Conservation (phyloP, 2,329 filamentous ascomycete genomes). For the Endoconidiophora laricicola region DNA sequence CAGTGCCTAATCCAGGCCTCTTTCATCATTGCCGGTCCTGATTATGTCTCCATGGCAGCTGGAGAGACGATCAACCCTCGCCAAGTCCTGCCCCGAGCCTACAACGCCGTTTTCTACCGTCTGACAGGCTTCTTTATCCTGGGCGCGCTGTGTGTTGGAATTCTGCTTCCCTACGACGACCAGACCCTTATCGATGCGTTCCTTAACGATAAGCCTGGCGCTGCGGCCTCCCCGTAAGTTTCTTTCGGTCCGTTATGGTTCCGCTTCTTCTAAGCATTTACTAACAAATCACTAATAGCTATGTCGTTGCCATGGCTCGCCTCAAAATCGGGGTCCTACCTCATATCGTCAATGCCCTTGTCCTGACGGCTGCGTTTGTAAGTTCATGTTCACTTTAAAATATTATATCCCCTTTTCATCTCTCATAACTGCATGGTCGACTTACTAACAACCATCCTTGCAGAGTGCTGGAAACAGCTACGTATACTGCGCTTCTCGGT, state of each 20-base stretch:
- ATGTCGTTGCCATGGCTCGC: slow-evolving; percentile 49
- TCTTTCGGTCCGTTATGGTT: not conserved
- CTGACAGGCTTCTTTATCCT: slow-evolving; percentile 61
- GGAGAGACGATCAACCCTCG: slow-evolving; percentile 58
- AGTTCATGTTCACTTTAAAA: not conserved
- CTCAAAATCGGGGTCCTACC: slow-evolving; percentile 46
- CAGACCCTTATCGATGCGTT: slow-evolving; percentile 44
- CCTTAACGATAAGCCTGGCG: slow-evolving; percentile 39
- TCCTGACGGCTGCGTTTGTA: slow-evolving; percentile 36
- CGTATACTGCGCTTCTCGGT: slow-evolving; percentile 49
- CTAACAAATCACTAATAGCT: slow-evolving; percentile 1
- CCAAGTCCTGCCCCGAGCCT: slow-evolving; percentile 52
- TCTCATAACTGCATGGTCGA: too few relatives aligned
- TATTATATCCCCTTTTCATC: slow-evolving; percentile 21
- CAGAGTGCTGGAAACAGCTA: slow-evolving; percentile 44
- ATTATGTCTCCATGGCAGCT: slow-evolving; percentile 52
- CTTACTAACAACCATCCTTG: too few relatives aligned
- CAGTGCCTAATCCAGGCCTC: slow-evolving; percentile 51
- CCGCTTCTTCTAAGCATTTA: not conserved
- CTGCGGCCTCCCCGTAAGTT: slow-evolving; percentile 46
- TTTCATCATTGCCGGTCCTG: slow-evolving; percentile 51
- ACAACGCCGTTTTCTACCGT: slow-evolving; percentile 65
- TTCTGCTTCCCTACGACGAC: slow-evolving; percentile 55
- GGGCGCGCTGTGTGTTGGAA: slow-evolving; percentile 54
- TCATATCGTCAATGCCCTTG: slow-evolving; percentile 56